Base-by-base conservation (phyloP, 1,139 yeast species). In the Kazachstania sp. region DNA sequence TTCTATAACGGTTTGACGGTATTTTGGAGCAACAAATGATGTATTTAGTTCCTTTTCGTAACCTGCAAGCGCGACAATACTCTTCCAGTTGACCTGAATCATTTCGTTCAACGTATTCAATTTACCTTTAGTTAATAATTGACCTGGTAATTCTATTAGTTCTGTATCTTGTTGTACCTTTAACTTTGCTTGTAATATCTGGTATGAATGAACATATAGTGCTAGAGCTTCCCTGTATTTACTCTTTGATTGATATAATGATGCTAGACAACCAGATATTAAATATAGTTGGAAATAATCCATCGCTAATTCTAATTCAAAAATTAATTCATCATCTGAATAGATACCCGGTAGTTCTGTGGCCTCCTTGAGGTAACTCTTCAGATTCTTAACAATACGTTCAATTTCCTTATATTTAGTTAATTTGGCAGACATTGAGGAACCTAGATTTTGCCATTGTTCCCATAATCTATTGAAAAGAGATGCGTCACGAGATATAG, bases 261-360 rank as follows among this genome's bases (percentile, higher is more conserved):
- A 42, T 4, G 60, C 64, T 11, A 64, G 47, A 41, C 64, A 58
- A 18, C 54, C 57, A 5, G 64, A 53, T 34, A 49, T 50, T 42
- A 60, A 45, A 30, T 52, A 47, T 6, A 55, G 37, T 37, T 55
- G 52, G 49, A 53, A 62, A 46, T 56, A 59, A 16, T 47, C 31
- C 32, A 51, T 55, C 16, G 51, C 43, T 13, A 62, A 61, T 19
- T 72, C 75, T 48, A 88, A 70, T 12, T 85, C 77, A 16, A 68
- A 66, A 52, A 70, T 64, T 47, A 90, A 71, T 32, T 76, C 82
- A 47, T 85, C 94, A 60, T 87, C 95, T 49, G 86, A 85, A 60
- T 83, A 81, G 20, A 90, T 95, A 72, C 97, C 97, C 0, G 97
- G 95, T 46, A 90, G 73, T 51, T 86, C 95, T 59, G 76, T 72